Evolutionary conservation across 164 flowering plant species (phyloP).

Genomic region (Berberis vulgaris): DNA sequence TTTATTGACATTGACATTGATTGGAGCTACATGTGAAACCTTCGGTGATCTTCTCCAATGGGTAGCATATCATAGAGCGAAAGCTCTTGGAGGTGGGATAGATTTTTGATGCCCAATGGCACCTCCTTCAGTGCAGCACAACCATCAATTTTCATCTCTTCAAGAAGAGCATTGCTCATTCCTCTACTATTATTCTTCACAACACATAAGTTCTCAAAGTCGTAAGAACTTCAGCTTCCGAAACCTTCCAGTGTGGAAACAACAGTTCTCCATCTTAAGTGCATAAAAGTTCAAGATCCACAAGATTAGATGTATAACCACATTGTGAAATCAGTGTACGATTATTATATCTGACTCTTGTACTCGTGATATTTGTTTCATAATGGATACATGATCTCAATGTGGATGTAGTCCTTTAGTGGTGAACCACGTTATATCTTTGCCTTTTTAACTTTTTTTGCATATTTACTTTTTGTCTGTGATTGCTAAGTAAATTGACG

Average conservation of each 20-base stretch:
- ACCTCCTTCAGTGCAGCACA: constrained; percentile 1
- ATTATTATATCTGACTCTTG: no score
- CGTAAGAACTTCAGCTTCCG: constrained; percentile 16
- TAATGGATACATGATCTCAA: no score
- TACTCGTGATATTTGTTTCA: no score
- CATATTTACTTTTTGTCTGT: no score
- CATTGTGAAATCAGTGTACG: no score
- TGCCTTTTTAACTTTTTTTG: no score
- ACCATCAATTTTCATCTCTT: constrained; percentile 7
- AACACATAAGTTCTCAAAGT: constrained; percentile 10
- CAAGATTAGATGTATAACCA: constrained; percentile 14
- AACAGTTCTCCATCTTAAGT: constrained; percentile 19
- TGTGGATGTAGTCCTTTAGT: no score
- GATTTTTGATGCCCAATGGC: neutral
- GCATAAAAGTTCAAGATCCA: constrained; percentile 10
- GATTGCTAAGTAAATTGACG: no score
- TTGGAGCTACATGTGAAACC: no score
- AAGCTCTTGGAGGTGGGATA: neutral
- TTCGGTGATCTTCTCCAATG: neutral
- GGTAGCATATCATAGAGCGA: neutral
- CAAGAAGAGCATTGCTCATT: constrained; percentile 13
- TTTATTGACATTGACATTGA: no score
- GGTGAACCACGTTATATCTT: no score
- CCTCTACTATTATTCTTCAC: constrained; percentile 4
- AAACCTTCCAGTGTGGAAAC: constrained; percentile 17